Percentiles rank a stretch among this genome's conserved stretches.
Evolutionary conservation across 2,329 filamentous ascomycete genomes (phyloP).

Genomic region (Thelonectria blattea): DNA sequence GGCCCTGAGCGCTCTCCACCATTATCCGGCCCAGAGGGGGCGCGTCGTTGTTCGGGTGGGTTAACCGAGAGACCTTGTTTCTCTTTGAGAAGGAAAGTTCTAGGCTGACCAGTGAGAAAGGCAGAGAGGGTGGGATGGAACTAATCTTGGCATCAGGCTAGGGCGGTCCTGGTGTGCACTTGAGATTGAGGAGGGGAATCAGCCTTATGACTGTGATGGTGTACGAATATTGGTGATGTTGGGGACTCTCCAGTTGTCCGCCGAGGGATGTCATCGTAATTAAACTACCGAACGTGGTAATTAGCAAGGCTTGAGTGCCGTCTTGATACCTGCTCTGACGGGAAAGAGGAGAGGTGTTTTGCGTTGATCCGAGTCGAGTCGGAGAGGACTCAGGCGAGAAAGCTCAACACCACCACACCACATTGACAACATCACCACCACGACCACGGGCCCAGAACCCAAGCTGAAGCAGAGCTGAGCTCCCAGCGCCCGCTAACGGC

Average conservation of each 20-base stretch:
- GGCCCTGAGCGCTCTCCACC: neutral
- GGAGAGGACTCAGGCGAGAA: neutral
- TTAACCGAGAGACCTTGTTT: neutral
- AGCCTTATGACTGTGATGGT: neutral
- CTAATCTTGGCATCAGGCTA: neutral
- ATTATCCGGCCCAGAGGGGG: neutral
- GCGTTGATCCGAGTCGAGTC: neutral
- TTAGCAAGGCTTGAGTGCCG: neutral
- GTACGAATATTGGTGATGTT: neutral
- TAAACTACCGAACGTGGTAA: neutral
- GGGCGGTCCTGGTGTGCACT: neutral
- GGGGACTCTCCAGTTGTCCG: neutral
- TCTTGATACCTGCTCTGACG: neutral
- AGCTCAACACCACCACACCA: neutral
- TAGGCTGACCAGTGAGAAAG: neutral
- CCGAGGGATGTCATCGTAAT: neutral
- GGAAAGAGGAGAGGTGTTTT: neutral
- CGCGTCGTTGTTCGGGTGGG: neutral
- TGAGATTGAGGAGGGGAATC: neutral
- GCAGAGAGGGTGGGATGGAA: neutral
- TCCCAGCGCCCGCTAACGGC: neutral
- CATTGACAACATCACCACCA: neutral
- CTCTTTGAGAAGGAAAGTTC: neutral
- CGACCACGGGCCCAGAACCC: neutral
- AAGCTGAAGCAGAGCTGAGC: neutral